Percentiles rank a stretch among this genome's conserved stretches.
Conservation (phyloP, 768 basidiomycete species). For the Tylopilus intermedius region DNA sequence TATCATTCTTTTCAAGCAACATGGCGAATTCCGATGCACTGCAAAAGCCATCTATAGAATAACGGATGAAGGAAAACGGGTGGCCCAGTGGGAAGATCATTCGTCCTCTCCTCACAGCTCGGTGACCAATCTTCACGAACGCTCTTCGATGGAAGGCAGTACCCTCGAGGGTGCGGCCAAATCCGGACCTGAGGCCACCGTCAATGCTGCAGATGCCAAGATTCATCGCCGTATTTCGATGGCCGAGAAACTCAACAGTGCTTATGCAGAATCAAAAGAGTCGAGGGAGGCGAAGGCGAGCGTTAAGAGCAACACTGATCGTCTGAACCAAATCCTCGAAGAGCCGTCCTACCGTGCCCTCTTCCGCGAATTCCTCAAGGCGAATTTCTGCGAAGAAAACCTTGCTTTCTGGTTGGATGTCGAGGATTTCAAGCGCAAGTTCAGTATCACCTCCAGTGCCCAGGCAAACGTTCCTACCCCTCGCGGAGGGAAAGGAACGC, state of each 20-base stretch:
- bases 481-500: constrained; percentile 47
- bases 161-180: constrained; percentile 21
- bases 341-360: constrained; percentile 83
- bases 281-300: constrained; percentile 40
- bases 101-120: constrained; percentile 61
- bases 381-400: constrained; percentile 98
- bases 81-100: constrained; percentile 77
- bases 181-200: constrained; percentile 24
- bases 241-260: constrained; percentile 61
- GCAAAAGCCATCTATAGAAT: constrained; percentile 93
- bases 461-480: constrained; percentile 48
- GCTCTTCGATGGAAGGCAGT: constrained; percentile 52
- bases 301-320: constrained; percentile 90
- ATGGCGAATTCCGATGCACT: constrained; percentile 94
- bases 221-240: constrained; percentile 76
- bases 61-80: constrained; percentile 83
- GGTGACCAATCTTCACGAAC: constrained; percentile 55
- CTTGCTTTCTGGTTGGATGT: constrained; percentile 97
- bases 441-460: constrained; percentile 91
- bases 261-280: constrained; percentile 48
- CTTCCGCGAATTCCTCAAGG: constrained; percentile 91
- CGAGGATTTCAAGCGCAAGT: constrained; percentile 93
- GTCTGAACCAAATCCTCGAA: constrained; percentile 86
- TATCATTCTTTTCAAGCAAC: constrained; percentile 50
- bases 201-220: constrained; percentile 47